Conservation (phyloP, 73 alveolate genomes). For the Paramecium octaurelia region DNA sequence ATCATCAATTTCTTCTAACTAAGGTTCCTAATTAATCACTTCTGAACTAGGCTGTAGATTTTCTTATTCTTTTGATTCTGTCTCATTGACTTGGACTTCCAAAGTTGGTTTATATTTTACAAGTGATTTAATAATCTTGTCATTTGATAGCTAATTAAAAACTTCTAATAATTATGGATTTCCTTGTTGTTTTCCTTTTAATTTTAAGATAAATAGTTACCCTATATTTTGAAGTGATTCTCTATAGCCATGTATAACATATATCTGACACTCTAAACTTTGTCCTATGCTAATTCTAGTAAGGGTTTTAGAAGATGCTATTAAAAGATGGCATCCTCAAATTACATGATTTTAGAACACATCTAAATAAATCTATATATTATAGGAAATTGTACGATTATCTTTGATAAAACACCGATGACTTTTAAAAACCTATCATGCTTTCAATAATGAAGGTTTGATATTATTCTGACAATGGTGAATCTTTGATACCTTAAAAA, state of each 20-base stretch:
- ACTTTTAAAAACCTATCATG: background rate
- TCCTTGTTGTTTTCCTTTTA: background rate
- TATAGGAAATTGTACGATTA: background rate
- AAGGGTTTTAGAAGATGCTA: background rate
- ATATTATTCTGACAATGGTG: background rate
- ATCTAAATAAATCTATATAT: background rate
- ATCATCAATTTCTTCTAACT: conserved; percentile 5
- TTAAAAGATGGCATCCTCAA: background rate
- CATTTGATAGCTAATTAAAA: background rate
- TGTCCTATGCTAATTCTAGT: conserved; percentile 16
- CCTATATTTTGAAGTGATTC: background rate
- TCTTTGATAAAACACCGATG: background rate
- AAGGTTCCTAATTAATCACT: background rate
- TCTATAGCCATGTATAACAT: background rate
- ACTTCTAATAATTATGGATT: background rate
- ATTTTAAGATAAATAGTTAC: background rate
- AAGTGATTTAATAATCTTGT: background rate
- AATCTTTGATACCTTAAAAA: background rate
- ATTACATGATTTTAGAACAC: background rate
- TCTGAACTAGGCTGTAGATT: background rate
- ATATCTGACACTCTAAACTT: background rate
- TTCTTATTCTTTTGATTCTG: background rate
- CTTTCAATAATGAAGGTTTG: background rate
- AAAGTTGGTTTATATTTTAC: background rate
- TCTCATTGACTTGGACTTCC: background rate